Evolutionary conservation across 2,329 filamentous ascomycete species (phyloP), one percentile per base, ranked within the genome.

Genomic region (Alternaria sp.): DNA sequence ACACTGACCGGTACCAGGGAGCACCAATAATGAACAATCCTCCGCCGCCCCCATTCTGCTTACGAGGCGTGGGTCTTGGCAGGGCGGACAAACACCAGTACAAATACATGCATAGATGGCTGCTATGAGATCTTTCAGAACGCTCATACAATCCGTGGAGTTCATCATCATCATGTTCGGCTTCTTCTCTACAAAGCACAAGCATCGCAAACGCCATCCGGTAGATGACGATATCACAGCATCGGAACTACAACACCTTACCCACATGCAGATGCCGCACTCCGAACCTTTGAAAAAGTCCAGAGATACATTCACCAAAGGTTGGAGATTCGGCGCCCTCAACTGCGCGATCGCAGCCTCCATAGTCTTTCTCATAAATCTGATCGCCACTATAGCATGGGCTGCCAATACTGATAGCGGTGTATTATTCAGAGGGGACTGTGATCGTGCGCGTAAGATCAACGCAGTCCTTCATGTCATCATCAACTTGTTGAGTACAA

Each of bases 401-500:
- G 25, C 23, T 15, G n/a, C 36, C 23, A 13, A 30, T n/a, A n/a
- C 23, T 12, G 26, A 28, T 30, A 25, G 26, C 21, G 46, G 57
- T 15, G 17, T 45, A 8, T 4, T 66, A 12, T 73, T 63, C 53
- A 59, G 65, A 10, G 74, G 71, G 10, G 61, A 65, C 32, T 78
- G 76, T 54, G 57, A 56, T 2, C 58, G 57, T 8, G 36, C 59
- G 9, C 44, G 57, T 9, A 21, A 43, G 11, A 10, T 61, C 12
- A 67, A 64, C 47, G 45, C 50, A 13, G 55, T 19, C 11, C 28
- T 83, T 1, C 85, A 87, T 72, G 68, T 86, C 19, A 59, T 62
- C 6, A 62, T 87, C 66, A 87, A 87, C 72, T 62, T 78, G 1
- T 71, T 85, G 25, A 80, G 80, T 30, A 64, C 68, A 25, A 28